These are phyloP conservation scores for Flaveria robusta DNA, from an alignment of 129 eudicot genomes.

Conservation along the genomic window DNA sequence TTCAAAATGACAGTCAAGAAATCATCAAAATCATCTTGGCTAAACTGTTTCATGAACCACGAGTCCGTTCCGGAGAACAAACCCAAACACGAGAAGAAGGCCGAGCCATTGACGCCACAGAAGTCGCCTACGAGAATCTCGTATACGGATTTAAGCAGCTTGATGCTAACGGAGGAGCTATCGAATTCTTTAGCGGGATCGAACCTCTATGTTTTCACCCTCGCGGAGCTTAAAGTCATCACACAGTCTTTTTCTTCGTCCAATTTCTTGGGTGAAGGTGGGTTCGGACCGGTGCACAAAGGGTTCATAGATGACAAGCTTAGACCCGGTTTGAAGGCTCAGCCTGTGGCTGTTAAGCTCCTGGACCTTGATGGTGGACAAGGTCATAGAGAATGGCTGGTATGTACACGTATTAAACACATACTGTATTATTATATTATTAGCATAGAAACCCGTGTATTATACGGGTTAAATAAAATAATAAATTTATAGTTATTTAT, in stretches of 20 bases:
- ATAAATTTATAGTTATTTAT: no score
- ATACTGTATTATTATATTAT: neutral
- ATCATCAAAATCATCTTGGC: constrained; percentile 45
- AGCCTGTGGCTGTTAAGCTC: constrained; percentile 88
- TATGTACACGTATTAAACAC: constrained; percentile 17
- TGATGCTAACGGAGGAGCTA: constrained; percentile 57
- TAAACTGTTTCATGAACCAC: constrained; percentile 42
- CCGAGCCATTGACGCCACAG: constrained; percentile 12
- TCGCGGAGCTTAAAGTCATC: constrained; percentile 72
- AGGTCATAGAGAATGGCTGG: constrained; percentile 96
- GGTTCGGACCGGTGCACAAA: constrained; percentile 92
- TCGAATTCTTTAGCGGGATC: constrained; percentile 76
- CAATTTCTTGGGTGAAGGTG: constrained; percentile 88
- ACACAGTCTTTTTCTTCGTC: constrained; percentile 69
- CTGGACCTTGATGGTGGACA: constrained; percentile 81
- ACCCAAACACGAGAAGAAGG: constrained; percentile 25
- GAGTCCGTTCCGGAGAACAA: neutral
- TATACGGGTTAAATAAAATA: no score
- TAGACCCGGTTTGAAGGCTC: constrained; percentile 81
- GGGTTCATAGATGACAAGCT: constrained; percentile 89
- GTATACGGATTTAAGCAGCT: constrained; percentile 49
- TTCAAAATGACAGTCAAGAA: constrained; percentile 54
- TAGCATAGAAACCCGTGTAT: no score
- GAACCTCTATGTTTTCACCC: constrained; percentile 58
- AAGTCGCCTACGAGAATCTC: constrained; percentile 49